Base-by-base conservation (phyloP, 805 yeast species). In the Kuraishia piskuri region DNA sequence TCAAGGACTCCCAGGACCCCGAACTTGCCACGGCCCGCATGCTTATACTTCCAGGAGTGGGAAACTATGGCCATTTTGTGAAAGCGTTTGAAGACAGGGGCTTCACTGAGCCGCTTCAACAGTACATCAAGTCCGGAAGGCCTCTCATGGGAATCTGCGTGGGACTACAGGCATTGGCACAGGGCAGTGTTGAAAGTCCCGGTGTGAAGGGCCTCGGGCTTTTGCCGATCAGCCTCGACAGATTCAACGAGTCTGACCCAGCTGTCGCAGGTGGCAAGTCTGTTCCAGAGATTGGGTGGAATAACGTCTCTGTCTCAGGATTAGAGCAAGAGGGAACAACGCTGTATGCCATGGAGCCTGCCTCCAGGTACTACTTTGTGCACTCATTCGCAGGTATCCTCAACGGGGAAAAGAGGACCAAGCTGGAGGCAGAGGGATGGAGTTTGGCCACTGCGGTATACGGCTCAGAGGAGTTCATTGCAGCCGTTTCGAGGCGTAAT, bases 201-300 rank as follows among this genome's bases (percentile, higher is more conserved):
- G 73, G 67, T 17, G 55, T 63, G 9, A 57, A 65, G 19, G 96
- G 94, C n/a, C 71, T 87, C 47, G 83, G 84, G 0, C 68, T 81
- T 21, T 70, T 88, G 2, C 75, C 75, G 31, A 68, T 80, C 46
- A 69, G 70, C 8, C 72, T 95, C 57, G 67, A 69, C 14, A 84
- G 80, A 62, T 94, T 94, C 64, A 79, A 84, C 59, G 71, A 69
- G 14, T 55, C 74, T 6, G 72, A 70, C 26, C 49, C 53, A 6
- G 40, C 40, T 12, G 40, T 31, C n/a, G 14, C n/a, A 12, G 56
- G 54, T 24, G 53, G 53, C 22, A 94, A 94, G 67, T 79, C 96
- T 12, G 99, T 94, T 7, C 99, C 99, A 1, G 91, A 89, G 60
- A 92, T 94, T 58, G 99, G 99, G 20, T 94, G 99, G 99, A 92